These are phyloP conservation scores for Drechslerella dactyloides DNA, from an alignment of 2,329 filamentous ascomycete genomes.

Conservation along the genomic window DNA sequence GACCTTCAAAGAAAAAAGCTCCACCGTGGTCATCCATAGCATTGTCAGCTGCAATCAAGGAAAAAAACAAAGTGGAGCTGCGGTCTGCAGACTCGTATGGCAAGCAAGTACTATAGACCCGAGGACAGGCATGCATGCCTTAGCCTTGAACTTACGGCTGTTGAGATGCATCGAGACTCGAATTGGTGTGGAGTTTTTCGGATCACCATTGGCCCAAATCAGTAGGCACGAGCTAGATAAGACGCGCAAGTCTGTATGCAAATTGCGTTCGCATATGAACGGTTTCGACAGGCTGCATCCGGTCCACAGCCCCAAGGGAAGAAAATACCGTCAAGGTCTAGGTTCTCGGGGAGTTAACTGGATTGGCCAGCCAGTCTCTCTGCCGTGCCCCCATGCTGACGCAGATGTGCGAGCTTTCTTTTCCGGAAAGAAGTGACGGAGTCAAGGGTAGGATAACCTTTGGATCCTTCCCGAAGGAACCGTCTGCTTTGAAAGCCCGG, in stretches of 20 bases:
- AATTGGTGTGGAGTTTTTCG: slow-evolving; percentile 51
- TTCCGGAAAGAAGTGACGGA: slow-evolving; percentile 48
- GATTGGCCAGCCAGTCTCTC: slow-evolving; percentile 33
- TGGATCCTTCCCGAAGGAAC: slow-evolving; percentile 51
- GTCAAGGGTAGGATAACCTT: slow-evolving; percentile 45
- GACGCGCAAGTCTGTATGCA: slow-evolving; percentile 24
- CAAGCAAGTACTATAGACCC: not conserved
- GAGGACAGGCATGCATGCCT: slow-evolving; percentile 8
- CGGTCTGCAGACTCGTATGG: slow-evolving; percentile 22
- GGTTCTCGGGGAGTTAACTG: slow-evolving; percentile 50
- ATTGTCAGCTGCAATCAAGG: slow-evolving; percentile 14
- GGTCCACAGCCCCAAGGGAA: slow-evolving; percentile 38
- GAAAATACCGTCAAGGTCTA: slow-evolving; percentile 31
- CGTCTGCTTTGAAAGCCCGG: slow-evolving; percentile 47
- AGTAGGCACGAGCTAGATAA: slow-evolving; percentile 15
- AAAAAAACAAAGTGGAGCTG: slow-evolving; percentile 29
- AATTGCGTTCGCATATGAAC: slow-evolving; percentile 49
- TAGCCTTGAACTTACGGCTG: slow-evolving; percentile 17
- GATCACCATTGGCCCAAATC: slow-evolving; percentile 45
- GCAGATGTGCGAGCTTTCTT: slow-evolving; percentile 47
- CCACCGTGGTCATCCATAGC: slow-evolving; percentile 2
- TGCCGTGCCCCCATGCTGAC: slow-evolving; percentile 46
- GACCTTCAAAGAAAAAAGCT: slow-evolving; percentile 12
- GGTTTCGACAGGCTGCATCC: slow-evolving; percentile 50
- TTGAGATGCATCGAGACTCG: slow-evolving; percentile 23